phyloP scores from a whole-genome alignment of 331 rosid genomes.

The Stylosanthes scabra region DNA sequence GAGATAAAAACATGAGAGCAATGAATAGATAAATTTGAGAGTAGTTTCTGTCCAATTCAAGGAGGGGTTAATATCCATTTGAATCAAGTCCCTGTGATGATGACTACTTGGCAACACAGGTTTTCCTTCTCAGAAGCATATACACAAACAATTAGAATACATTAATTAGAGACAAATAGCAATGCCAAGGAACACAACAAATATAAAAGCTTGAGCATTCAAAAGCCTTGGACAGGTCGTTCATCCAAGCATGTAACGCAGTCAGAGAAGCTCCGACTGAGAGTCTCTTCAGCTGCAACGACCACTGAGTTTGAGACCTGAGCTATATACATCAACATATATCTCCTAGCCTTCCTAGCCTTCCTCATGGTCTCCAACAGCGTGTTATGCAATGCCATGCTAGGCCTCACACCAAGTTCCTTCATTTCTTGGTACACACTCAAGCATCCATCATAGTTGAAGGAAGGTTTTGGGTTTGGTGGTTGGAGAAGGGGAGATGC shows the following conservation, averaged over 20 bases:
- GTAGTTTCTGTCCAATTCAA: constrained; percentile 64
- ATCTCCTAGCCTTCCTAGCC: constrained; percentile 77
- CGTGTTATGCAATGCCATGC: constrained; percentile 63
- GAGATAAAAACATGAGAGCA: too few relatives aligned
- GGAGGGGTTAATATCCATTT: constrained; percentile 74
- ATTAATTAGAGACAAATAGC: not conserved
- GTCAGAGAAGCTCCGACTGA: constrained; percentile 91
- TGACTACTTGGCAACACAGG: constrained; percentile 69
- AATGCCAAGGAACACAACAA: constrained; percentile 16
- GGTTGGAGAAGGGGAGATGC: constrained; percentile 7
- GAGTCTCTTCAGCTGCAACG: constrained; percentile 78
- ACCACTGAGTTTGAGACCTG: constrained; percentile 76
- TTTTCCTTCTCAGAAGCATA: constrained; percentile 60
- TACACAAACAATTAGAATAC: not conserved
- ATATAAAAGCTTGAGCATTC: constrained; percentile 34
- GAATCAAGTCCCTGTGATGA: constrained; percentile 83
- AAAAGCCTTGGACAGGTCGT: constrained; percentile 66
- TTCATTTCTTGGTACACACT: constrained; percentile 80
- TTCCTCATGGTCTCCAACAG: constrained; percentile 76
- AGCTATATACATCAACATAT: constrained; percentile 71
- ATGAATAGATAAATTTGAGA: too few relatives aligned
- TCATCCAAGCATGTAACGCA: constrained; percentile 82
- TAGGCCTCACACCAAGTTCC: constrained; percentile 71
- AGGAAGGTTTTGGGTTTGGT: constrained; percentile 2
- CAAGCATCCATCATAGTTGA: constrained; percentile 66